phyloP scores from a whole-genome alignment of 2,329 filamentous ascomycete species.

The Penicillium sp. region DNA sequence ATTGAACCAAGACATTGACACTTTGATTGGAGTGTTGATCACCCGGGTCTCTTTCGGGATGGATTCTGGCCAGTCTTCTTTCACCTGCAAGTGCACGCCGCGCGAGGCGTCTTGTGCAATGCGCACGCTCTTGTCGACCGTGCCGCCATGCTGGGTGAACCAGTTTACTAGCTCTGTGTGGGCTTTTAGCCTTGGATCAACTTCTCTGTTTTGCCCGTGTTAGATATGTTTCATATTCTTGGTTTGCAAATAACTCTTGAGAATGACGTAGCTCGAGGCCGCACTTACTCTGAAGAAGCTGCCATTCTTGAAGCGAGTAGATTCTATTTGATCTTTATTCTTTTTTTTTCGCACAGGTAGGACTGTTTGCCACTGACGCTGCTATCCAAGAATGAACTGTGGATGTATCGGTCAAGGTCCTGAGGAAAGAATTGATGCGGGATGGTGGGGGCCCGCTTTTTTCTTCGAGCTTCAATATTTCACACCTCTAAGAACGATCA shows the following conservation, averaged over 20 bases:
- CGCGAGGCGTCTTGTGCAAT: slow-evolving; percentile 28
- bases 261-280: slow-evolving; percentile 1
- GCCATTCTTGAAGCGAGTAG: neutral
- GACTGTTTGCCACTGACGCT: neutral
- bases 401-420: slow-evolving; percentile 9
- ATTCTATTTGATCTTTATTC: neutral
- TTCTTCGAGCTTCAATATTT: neutral
- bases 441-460: slow-evolving; percentile 21
- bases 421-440: slow-evolving; percentile 17
- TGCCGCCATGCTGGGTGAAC: slow-evolving; percentile 27
- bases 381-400: neutral
- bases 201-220: slow-evolving; percentile 7
- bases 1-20: slow-evolving; percentile 35
- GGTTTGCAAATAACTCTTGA: neutral
- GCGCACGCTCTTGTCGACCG: slow-evolving; percentile 27
- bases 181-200: slow-evolving; percentile 15
- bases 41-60: slow-evolving; percentile 27
- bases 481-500: neutral
- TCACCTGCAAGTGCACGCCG: slow-evolving; percentile 32
- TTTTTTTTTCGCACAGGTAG: too few relatives aligned
- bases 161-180: slow-evolving; percentile 29
- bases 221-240: slow-evolving; percentile 5
- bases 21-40: slow-evolving; percentile 28
- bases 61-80: slow-evolving; percentile 17
- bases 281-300: slow-evolving; percentile 3